Base-by-base conservation (phyloP, 768 basidiomycete species). In the Boletellus sp. region DNA sequence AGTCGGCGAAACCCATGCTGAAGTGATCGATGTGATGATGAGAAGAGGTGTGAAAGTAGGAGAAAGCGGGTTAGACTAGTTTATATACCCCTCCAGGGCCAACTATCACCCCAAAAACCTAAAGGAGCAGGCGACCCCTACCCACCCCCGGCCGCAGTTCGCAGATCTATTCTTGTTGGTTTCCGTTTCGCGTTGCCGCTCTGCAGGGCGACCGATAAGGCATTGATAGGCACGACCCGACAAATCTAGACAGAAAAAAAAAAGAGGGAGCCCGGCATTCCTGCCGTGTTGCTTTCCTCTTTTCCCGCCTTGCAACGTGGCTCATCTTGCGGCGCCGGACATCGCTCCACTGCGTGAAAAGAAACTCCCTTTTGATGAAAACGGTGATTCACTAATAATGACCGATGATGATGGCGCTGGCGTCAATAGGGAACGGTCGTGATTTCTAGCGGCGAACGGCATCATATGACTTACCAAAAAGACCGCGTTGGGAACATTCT, bases 51-150 rank as follows among this genome's bases (percentile, higher is more conserved):
- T 22, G 23, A 23, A 17, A 28, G n/a, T 4, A 2, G 28, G 0
- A 1, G 10, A 38, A 1, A 11, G 33, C 22, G 9, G 7, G 20
- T 6, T 19, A 9, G 35, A 19, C 19, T 19, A 32, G 42, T 32
- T 62, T 59, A 62, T 56, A 65, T 63, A 65, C 45, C 49, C 44
- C 48, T 16, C n/a, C 32, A 16, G 35, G n/a, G 32, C 12, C 28
- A 11, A 28, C 11, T 5, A 42, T 42, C 44, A 28, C 62, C 60
- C 42, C 53, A n/a, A 47, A 48, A 48, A 58, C 62, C 47, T 17
- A 43, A 37, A 52, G 43, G 28, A 46, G 48, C 48, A 54, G 36
- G n/a, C 42, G 44, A 43, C 48, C 17, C 45, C 37, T 36, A 22
- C 8, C 45, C 34, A 32, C 23, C 24, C 35, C 44, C 15, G 43